phyloP scores from a whole-genome alignment of 768 basidiomycete species.

The Macrolepiota albuminosa region DNA sequence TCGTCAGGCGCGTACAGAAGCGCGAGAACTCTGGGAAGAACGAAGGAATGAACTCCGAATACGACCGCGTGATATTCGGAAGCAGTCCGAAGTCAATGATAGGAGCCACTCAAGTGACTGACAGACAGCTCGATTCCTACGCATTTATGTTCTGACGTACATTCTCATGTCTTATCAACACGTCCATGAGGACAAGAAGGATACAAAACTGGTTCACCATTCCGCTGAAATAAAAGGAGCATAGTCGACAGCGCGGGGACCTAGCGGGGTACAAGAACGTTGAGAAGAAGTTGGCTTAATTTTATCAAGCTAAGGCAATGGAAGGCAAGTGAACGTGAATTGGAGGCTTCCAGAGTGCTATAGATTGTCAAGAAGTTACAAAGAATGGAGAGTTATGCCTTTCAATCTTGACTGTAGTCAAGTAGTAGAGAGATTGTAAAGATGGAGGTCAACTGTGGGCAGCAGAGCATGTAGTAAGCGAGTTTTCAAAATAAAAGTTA shows the following conservation, averaged over 20 bases:
- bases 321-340: not conserved
- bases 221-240: not conserved
- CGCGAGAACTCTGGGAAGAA: conserved; percentile 48
- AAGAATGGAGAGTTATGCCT: not conserved
- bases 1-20: conserved; percentile 53
- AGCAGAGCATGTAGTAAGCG: too few relatives aligned
- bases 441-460: not conserved
- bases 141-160: not conserved
- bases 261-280: not conserved
- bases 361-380: not conserved
- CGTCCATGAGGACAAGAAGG: not conserved
- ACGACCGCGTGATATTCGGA: conserved; percentile 37
- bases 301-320: not conserved
- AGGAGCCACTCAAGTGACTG: not conserved
- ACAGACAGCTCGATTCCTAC: not conserved
- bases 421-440: not conserved
- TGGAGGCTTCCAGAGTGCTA: not conserved
- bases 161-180: not conserved
- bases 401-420: not conserved
- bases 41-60: conserved; percentile 47
- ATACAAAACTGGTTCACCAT: not conserved
- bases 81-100: not conserved
- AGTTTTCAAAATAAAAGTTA: not conserved
- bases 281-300: not conserved
- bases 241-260: not conserved